phyloP scores from a whole-genome alignment of 73 alveolate genomes.

The Uronychia binucleata region DNA sequence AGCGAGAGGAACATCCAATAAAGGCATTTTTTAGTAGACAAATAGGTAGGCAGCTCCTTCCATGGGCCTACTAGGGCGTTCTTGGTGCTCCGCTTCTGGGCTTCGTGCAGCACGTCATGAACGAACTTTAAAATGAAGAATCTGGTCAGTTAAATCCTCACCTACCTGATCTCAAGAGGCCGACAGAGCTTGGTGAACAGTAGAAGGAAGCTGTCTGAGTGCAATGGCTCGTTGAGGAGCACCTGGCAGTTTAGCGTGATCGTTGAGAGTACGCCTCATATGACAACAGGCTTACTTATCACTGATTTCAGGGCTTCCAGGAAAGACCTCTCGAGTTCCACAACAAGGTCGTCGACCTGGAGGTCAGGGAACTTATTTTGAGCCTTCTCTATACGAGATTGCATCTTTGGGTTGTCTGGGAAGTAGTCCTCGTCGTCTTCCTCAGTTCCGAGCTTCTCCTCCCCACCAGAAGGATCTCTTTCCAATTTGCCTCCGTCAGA shows the following conservation, averaged over 20 bases:
- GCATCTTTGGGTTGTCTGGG: no score
- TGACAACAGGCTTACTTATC: background rate
- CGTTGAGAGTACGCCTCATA: background rate
- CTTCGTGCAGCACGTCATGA: background rate
- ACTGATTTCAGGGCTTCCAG: background rate
- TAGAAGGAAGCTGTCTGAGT: background rate
- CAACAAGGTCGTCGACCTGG: background rate
- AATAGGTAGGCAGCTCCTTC: background rate
- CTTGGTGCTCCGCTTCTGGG: background rate
- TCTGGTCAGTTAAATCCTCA: background rate
- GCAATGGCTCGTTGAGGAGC: background rate
- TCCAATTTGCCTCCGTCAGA: background rate
- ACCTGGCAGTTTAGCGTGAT: background rate
- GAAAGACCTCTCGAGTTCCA: background rate
- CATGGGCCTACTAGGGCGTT: background rate
- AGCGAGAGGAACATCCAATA: background rate
- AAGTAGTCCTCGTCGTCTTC: no score
- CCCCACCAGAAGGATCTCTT: background rate
- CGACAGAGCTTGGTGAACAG: background rate
- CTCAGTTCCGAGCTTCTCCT: no score
- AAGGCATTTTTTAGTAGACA: background rate
- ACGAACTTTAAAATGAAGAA: no score
- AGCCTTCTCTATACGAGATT: background rate
- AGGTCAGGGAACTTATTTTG: background rate
- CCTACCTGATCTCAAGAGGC: background rate